Conservation (phyloP, 495 filamentous ascomycete species). For the Hypomontagnella submonticulosa region DNA sequence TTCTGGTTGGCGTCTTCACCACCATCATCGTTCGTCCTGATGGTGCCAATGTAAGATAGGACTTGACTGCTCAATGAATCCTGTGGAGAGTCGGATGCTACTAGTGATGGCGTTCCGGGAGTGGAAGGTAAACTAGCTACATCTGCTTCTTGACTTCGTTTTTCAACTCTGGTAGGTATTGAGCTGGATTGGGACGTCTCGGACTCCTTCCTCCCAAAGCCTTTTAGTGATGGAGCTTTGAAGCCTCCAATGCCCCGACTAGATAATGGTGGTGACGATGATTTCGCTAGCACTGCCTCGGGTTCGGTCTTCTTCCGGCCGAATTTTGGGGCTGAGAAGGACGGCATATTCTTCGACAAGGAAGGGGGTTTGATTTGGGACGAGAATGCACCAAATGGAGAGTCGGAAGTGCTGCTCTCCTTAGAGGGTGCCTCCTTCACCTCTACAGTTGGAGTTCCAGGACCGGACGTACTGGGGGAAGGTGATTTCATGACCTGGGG, state of each 20-base stretch:
- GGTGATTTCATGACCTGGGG: not conserved
- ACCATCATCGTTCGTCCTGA: not conserved
- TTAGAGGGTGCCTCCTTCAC: slow-evolving; percentile 4
- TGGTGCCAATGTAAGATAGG: slow-evolving; percentile 32
- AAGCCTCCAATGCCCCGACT: slow-evolving; percentile 23
- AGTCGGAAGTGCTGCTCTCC: not conserved
- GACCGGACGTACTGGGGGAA: not conserved
- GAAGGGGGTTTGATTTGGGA: slow-evolving; percentile 26
- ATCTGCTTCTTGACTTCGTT: slow-evolving; percentile 2
- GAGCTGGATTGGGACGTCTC: slow-evolving; percentile 6
- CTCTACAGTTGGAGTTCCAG: not conserved
- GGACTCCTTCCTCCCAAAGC: slow-evolving; percentile 21
- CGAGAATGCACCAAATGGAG: slow-evolving; percentile 19
- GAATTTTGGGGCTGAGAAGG: slow-evolving; percentile 31
- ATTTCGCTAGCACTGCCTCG: slow-evolving; percentile 9
- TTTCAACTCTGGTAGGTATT: slow-evolving; percentile 27
- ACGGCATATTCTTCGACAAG: slow-evolving; percentile 21
- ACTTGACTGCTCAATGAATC: slow-evolving; percentile 23
- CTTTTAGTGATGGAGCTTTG: slow-evolving; percentile 30
- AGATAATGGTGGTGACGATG: not conserved
- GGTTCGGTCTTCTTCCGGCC: slow-evolving; percentile 22
- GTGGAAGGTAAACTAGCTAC: slow-evolving; percentile 2
- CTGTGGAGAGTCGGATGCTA: slow-evolving; percentile 2
- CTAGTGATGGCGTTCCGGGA: slow-evolving; percentile 21
- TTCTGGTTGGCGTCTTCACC: not conserved